Percentiles rank a stretch among this genome's conserved stretches.
phyloP scores from a whole-genome alignment of 495 filamentous ascomycete species.

The Neurospora africana region DNA sequence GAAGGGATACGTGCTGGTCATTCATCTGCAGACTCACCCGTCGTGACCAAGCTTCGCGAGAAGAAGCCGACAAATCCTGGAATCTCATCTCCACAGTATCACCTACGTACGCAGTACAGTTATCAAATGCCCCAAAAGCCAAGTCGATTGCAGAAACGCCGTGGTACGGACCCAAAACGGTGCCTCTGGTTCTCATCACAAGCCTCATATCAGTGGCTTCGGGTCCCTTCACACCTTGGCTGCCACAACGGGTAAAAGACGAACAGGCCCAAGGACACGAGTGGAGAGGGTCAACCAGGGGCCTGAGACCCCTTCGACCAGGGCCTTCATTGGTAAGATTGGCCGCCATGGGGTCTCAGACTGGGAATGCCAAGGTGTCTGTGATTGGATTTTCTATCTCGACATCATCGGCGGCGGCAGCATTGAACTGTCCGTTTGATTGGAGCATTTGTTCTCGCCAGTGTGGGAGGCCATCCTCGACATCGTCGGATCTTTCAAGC shows the following conservation, averaged over 20 bases:
- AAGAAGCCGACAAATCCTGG: not conserved
- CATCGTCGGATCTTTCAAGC: not conserved
- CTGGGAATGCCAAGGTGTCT: not conserved
- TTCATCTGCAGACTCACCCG: not conserved
- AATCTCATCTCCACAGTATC: not conserved
- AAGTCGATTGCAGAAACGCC: not conserved
- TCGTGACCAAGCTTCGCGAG: not conserved
- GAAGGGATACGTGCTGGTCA: not conserved
- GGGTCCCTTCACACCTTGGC: not conserved
- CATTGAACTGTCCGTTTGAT: not conserved
- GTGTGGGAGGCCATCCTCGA: not conserved
- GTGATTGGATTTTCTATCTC: not conserved
- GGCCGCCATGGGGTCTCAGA: not conserved
- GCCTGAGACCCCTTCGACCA: not conserved
- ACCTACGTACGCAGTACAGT: not conserved
- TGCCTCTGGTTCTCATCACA: not conserved
- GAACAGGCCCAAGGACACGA: not conserved
- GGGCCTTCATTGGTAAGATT: not conserved
- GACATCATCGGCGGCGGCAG: not conserved
- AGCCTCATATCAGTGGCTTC: not conserved
- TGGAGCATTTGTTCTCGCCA: not conserved
- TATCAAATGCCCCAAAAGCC: not conserved
- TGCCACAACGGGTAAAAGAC: not conserved
- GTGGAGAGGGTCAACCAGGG: not conserved
- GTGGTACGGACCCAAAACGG: not conserved